phyloP scores from a whole-genome alignment of 2,329 filamentous ascomycete species.

The Apiospora hydei region DNA sequence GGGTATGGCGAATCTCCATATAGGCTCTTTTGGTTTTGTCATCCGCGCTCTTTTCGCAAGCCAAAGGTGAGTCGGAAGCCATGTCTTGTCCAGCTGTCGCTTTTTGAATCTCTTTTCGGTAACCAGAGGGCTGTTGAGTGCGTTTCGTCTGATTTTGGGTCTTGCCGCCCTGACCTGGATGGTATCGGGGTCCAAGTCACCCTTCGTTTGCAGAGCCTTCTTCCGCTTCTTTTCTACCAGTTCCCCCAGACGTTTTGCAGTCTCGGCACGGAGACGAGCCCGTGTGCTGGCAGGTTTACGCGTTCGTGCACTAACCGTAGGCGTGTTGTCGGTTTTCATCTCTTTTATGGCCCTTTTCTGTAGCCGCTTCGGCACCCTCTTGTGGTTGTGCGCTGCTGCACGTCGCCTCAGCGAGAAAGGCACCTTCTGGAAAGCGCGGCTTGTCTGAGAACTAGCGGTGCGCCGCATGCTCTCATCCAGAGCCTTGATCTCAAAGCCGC shows the following conservation, averaged over 20 bases:
- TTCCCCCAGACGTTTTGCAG: constrained; percentile 72
- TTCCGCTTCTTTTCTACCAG: constrained; percentile 63
- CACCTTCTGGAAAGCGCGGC: constrained; percentile 88
- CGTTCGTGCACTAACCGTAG: constrained; percentile 72
- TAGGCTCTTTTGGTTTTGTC: constrained; percentile 76
- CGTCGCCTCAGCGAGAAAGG: constrained; percentile 83
- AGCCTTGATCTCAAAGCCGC: constrained; percentile 88
- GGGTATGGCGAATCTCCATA: constrained; percentile 92
- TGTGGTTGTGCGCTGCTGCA: constrained; percentile 95
- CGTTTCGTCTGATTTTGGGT: constrained; percentile 75
- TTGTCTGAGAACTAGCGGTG: constrained; percentile 67
- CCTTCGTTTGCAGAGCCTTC: constrained; percentile 43
- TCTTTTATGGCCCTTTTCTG: constrained; percentile 72
- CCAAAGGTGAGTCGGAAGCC: constrained; percentile 94
- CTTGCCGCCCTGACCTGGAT: constrained; percentile 53
- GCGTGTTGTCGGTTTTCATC: constrained; percentile 92
- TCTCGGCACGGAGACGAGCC: constrained; percentile 74
- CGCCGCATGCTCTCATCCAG: constrained; percentile 82
- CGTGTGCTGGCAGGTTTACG: constrained; percentile 67
- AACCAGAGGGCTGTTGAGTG: constrained; percentile 69
- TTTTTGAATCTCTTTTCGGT: constrained; percentile 73
- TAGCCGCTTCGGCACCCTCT: constrained; percentile 82
- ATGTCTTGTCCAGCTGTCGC: constrained; percentile 87
- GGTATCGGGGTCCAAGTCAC: constrained; percentile 41
- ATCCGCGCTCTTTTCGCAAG: constrained; percentile 92